Base-by-base conservation (phyloP, 305 asterid species). In the Fraxinus baroniana region DNA sequence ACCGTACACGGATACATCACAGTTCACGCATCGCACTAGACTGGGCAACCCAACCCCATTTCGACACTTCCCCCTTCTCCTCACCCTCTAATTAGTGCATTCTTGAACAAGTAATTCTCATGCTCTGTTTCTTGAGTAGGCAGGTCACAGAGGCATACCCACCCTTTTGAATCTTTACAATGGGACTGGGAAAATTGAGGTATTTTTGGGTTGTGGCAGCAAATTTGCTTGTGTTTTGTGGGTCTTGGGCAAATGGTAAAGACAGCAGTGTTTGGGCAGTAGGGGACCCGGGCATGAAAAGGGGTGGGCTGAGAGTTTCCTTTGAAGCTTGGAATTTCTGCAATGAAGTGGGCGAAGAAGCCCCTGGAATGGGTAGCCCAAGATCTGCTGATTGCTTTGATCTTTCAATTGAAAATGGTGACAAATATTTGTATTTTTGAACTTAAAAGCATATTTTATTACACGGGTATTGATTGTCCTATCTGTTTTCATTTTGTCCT, bases 241-340 rank as follows among this genome's bases (percentile, higher is more conserved):
- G 28, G 2, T 18, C 18, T 33, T 20, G 37, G 55, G 55, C 28
- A 60, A 44, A 66, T 13, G 77, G 30, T 7, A 30, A 49, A 49
- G 62, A 44, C 62, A 49, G 18, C 91, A 44, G 55, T 44, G 55
- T 44, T 12, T 44, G n/a, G 1, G 95, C 92, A 3, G 91, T 90
- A 7, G 94, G 95, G 64, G 97, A 93, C 80, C 92, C 89, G 8
- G 97, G 94, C 30, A 93, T 93, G 95, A 82, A 75, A 72, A 74
- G 90, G 70, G 92, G 89, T 39, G 93, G 83, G 17, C 86, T 90
- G 66, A 88, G 93, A 55, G 91, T 93, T 15, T 97, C 92, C 7
- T 90, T 92, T 52, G 97, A 92, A 87, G 95, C 83, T 0, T 93
- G 97, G 97, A 92, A 93, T 55, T 90, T 90, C 60, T 93, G 97